Percentiles rank a stretch among this genome's conserved stretches.
Evolutionary conservation across 169 alveolate genomes (phyloP).

Genomic region (Plasmodium falciparum): DNA sequence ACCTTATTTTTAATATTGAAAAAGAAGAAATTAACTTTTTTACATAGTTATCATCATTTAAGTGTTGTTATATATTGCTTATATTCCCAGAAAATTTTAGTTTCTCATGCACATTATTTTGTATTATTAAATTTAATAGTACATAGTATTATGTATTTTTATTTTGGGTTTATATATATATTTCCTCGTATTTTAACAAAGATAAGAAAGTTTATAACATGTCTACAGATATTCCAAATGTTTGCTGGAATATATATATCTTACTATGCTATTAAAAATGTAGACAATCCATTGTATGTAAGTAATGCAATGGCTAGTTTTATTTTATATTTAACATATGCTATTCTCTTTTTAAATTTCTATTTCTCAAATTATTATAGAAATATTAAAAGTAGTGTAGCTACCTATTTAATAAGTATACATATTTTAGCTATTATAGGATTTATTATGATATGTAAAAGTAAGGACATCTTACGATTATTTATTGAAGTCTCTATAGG

Average conservation of each 20-base stretch:
- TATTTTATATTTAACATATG: slow-evolving; percentile 45
- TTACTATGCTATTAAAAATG: slow-evolving; percentile 50
- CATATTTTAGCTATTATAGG: slow-evolving; percentile 53
- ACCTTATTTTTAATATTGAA: slow-evolving; percentile 77
- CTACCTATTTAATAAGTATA: slow-evolving; percentile 39
- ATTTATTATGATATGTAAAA: slow-evolving; percentile 63
- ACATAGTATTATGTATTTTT: slow-evolving; percentile 84
- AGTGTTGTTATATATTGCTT: slow-evolving; percentile 83
- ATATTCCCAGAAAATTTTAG: slow-evolving; percentile 81
- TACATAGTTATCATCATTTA: slow-evolving; percentile 84
- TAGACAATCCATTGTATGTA: slow-evolving; percentile 28
- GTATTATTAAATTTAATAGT: slow-evolving; percentile 81
- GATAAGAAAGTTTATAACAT: slow-evolving; percentile 35
- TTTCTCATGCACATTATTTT: slow-evolving; percentile 83
- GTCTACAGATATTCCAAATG: slow-evolving; percentile 63
- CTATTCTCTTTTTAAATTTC: slow-evolving; percentile 66
- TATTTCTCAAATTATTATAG: slow-evolving; percentile 55
- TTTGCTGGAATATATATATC: slow-evolving; percentile 62
- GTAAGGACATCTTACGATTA: slow-evolving; percentile 49
- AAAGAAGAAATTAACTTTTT: slow-evolving; percentile 81
- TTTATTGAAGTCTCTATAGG: slow-evolving; percentile 41
- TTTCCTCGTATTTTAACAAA: slow-evolving; percentile 25
- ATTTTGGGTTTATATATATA: slow-evolving; percentile 78
- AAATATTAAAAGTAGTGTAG: slow-evolving; percentile 58
- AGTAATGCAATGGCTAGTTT: slow-evolving; percentile 63